Evolutionary conservation across 2,329 filamentous ascomycete species (phyloP), one percentile per base, ranked within the genome.

Genomic region (Cadophora malorum): DNA sequence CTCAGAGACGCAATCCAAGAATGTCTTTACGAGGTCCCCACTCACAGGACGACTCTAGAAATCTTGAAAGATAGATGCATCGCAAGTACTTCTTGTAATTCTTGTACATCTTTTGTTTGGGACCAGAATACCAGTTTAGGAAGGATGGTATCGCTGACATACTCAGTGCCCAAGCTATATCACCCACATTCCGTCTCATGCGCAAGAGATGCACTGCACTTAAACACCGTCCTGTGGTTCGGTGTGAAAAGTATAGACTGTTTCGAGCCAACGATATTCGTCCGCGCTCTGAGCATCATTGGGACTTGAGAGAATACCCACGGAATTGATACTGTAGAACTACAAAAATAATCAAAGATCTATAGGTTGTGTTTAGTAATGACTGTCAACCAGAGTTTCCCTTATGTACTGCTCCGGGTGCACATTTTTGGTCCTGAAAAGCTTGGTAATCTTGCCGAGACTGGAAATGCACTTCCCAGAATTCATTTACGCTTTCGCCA

Each of bases 1-100:
- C 9, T 56, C 25, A 56, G 31, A 35, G 53, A 62, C n/a, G 33
- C 41, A 5, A 62, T 62, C 28, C 45, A 49, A 16, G 59, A 47
- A 38, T 62, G 59, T 50, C 59, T 62, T 12, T 62, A 62, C 16
- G 41, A 62, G 25, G 33, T 62, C 4, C 59, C 59, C 10, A 25
- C 41, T 2, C 31, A 62, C 7, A 8, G 59, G 6, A 41, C 41
- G 33, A 50, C 23, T 50, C 21, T 62, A 3, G 9, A 21, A 33
- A 12, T 12, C 1, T 41, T 62, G 2, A 62, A 62, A n/a, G 35
- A 28, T 33, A 56, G 10, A n/a, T 25, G 23, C 19, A 45, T 7
- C 10, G 14, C 14, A 3, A 4, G 10, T 28, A 14, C 4, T 28
- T 16, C 3, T 4, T 53, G 28, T 28, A 28, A 3, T 28, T 28